Evolutionary conservation across 805 yeast genomes (phyloP), one percentile per base, ranked within the genome.

Genomic region (Ogataea paradorogensis): DNA sequence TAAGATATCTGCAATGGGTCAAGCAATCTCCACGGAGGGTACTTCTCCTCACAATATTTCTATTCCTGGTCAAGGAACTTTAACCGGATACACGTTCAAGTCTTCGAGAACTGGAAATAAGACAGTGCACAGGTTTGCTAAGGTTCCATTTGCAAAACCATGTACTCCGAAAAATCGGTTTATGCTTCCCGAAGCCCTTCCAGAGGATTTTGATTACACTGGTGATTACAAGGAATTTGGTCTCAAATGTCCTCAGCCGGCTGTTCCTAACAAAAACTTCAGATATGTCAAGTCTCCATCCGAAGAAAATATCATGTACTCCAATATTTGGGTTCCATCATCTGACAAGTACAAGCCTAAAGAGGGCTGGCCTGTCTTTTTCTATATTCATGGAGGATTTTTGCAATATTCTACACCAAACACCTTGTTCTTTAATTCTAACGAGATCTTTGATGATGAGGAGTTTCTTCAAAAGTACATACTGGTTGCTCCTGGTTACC

Each of bases 311-410:
- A 60, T 66, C 35, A 56, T 52, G 27, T 58, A 57, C 40, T 38
- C 56, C 27, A 69, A 68, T 47, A 63, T 69, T 34, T 69, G 69
- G 64, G 50, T 64, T 9, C 73, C 74, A 8, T 47, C 58, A 2
- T 43, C 60, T 22, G 55, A 55, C 14, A 55, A 59, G 21, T 24
- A 41, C 33, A 54, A 52, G 27, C 73, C 71, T 11, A 45, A 48
- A 7, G 60, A 42, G 6, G 73, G 73, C 4, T 69, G 71, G 71
- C 72, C 73, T 4, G 73, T 69, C 14, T 39, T 59, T 37, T 45
- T 64, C 28, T 67, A 63, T 50, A 50, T 69, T 27, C 74, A 69
- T 50, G 75, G 75, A 20, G 75, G 75, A 6, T 69, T 65, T 58
- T 48, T 70, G 20, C 72, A 66, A 45, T 59, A 57, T 30, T 67